A percentile compares a stretch with the other conserved stretches of the same genome.
Conservation (phyloP, 257 asterid species). For the Nyctanthes arbortristis region DNA sequence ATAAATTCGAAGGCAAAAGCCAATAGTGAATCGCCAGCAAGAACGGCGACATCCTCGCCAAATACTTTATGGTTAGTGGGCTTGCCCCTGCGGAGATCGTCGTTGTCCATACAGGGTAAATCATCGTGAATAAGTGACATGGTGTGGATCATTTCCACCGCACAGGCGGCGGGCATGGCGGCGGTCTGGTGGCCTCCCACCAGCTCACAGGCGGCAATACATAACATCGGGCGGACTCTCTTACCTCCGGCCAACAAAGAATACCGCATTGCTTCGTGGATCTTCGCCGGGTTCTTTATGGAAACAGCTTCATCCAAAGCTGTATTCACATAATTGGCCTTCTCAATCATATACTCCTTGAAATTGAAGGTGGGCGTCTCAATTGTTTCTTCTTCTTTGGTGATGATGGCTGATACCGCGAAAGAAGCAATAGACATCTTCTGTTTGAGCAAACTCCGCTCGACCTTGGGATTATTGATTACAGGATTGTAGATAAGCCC, state of each 20-base stretch:
- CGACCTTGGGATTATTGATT: neutral
- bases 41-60: constrained; percentile 44
- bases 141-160: constrained; percentile 54
- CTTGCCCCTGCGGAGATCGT: constrained; percentile 45
- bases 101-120: constrained; percentile 48
- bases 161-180: constrained; percentile 45
- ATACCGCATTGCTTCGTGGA: constrained; percentile 47
- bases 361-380: constrained; percentile 27
- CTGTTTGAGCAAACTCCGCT: constrained; percentile 4
- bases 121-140: constrained; percentile 48
- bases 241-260: constrained; percentile 45
- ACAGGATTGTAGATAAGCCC: constrained; percentile 3
- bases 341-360: constrained; percentile 33
- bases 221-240: constrained; percentile 42
- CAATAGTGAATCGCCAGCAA: constrained; percentile 34
- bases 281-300: constrained; percentile 31
- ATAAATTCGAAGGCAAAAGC: constrained; percentile 42
- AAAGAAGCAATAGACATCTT: constrained; percentile 7
- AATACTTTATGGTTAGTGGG: constrained; percentile 46
- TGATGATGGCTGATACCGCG: constrained; percentile 17
- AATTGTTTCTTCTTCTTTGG: constrained; percentile 15
- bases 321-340: constrained; percentile 30
- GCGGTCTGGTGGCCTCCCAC: constrained; percentile 36
- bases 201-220: constrained; percentile 45
- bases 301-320: constrained; percentile 45